Evolutionary conservation across 768 basidiomycete species (phyloP).

Genomic region (Tephrocybe rancida): DNA sequence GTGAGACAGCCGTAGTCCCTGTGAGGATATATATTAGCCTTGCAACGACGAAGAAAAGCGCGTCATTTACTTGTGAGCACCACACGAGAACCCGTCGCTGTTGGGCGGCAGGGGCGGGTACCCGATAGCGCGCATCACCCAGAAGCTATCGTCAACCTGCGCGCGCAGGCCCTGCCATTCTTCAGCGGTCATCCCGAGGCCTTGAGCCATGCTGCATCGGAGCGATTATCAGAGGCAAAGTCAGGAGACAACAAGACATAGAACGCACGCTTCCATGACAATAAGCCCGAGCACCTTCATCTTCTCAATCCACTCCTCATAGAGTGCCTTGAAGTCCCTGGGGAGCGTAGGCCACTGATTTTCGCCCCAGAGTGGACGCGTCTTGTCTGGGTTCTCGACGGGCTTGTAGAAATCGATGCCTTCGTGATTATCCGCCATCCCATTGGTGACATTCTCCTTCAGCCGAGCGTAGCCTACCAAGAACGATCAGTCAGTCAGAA

Average conservation of each 20-base stretch:
- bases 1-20: slow-evolving; percentile 94
- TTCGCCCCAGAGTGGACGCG: slow-evolving; percentile 75
- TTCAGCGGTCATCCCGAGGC: slow-evolving; percentile 68
- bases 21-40: slow-evolving; percentile 1
- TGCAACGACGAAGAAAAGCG: not conserved
- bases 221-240: not conserved
- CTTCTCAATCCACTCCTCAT: slow-evolving; percentile 78
- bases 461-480: slow-evolving; percentile 74
- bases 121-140: slow-evolving; percentile 87
- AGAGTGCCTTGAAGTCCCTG: slow-evolving; percentile 56
- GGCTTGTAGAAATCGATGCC: slow-evolving; percentile 83
- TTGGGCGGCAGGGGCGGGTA: slow-evolving; percentile 85
- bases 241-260: not conserved
- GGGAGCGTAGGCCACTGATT: slow-evolving; percentile 82
- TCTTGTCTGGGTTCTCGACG: slow-evolving; percentile 68
- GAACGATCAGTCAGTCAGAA: not conserved
- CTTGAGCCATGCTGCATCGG: slow-evolving; percentile 70
- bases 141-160: slow-evolving; percentile 84
- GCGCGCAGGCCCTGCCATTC: slow-evolving; percentile 73
- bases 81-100: slow-evolving; percentile 85
- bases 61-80: slow-evolving; percentile 75
- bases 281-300: slow-evolving; percentile 83
- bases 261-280: slow-evolving; percentile 83
- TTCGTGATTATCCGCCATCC: slow-evolving; percentile 85
- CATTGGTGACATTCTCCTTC: slow-evolving; percentile 85